Percentiles rank a stretch among this genome's conserved stretches.
phyloP scores from a whole-genome alignment of 2,329 filamentous ascomycete genomes.

The Aspergillus melleus region DNA sequence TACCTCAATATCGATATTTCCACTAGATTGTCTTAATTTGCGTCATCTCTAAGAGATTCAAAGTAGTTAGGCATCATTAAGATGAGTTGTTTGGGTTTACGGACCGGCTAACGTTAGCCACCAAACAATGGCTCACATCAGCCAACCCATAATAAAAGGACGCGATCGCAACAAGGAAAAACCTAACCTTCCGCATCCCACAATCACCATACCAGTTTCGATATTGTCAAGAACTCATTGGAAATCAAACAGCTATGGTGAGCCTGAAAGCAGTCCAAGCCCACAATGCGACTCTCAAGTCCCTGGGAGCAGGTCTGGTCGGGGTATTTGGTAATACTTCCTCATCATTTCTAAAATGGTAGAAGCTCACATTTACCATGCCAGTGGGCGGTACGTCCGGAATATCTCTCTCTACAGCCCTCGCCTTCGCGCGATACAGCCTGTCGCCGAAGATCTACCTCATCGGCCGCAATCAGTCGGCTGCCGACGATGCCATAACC shows the following conservation, averaged over 20 bases:
- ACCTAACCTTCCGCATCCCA: too few species aligned
- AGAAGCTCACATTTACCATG: slow-evolving; percentile 30
- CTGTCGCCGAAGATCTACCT: slow-evolving; percentile 52
- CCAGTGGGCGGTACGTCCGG: slow-evolving; percentile 21
- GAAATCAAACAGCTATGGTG: slow-evolving; percentile 9
- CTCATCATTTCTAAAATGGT: slow-evolving; percentile 45
- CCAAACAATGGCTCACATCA: neutral
- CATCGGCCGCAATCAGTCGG: slow-evolving; percentile 45
- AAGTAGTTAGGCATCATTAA: too few species aligned
- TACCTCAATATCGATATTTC: too few species aligned
- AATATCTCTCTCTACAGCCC: slow-evolving; percentile 9
- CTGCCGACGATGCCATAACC: slow-evolving; percentile 41
- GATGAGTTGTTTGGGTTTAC: too few species aligned
- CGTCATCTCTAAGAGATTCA: too few species aligned
- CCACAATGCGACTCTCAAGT: slow-evolving; percentile 21
- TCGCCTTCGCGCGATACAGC: slow-evolving; percentile 32
- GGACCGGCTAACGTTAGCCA: slow-evolving; percentile 7
- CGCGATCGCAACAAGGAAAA: too few species aligned
- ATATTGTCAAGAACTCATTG: too few species aligned
- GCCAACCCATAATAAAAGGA: neutral
- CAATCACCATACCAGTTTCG: too few species aligned
- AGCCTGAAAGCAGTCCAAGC: slow-evolving; percentile 16
- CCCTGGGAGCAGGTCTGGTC: slow-evolving; percentile 15
- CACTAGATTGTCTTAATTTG: too few species aligned
- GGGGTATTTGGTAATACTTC: slow-evolving; percentile 20